Conservation (phyloP, 1,139 yeast species). For the Hyphopichia buzzinii region DNA sequence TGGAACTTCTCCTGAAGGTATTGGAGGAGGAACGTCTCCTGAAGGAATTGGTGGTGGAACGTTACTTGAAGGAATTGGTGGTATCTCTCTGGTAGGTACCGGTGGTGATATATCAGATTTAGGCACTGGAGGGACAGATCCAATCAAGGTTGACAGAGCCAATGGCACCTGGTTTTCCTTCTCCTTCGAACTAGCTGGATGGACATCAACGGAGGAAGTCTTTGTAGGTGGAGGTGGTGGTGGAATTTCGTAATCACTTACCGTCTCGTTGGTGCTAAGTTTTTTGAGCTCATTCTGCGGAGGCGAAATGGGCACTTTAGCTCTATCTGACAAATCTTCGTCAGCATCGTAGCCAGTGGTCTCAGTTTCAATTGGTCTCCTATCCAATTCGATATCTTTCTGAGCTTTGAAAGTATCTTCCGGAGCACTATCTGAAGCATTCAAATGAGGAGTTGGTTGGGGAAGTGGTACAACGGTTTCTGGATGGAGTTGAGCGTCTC, state of each 20-base stretch:
- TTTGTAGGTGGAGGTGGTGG: slow-evolving; percentile 15
- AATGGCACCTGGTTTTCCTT: not conserved
- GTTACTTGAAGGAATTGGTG: slow-evolving; percentile 13
- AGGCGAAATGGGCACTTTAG: slow-evolving; percentile 10
- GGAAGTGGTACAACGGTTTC: slow-evolving; percentile 11
- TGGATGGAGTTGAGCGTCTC: slow-evolving; percentile 11
- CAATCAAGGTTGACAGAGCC: slow-evolving; percentile 1
- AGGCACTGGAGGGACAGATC: too few relatives aligned
- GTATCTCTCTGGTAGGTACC: slow-evolving; percentile 12
- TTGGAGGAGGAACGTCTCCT: slow-evolving; percentile 12
- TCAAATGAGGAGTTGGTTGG: slow-evolving; percentile 8
- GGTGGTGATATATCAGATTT: too few relatives aligned
- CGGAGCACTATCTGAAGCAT: slow-evolving; percentile 17
- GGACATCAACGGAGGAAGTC: slow-evolving; percentile 7
- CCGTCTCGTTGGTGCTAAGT: slow-evolving; percentile 3
- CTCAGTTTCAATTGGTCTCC: slow-evolving; percentile 23
- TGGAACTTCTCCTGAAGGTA: slow-evolving; percentile 9
- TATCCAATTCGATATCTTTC: slow-evolving; percentile 10
- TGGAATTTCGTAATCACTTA: slow-evolving; percentile 8
- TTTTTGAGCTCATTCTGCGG: slow-evolving; percentile 5
- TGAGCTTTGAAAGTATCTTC: slow-evolving; percentile 9
- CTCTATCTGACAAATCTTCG: slow-evolving; percentile 39
- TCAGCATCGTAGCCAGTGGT: slow-evolving; percentile 47
- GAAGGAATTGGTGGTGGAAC: slow-evolving; percentile 7
- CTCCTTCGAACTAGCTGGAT: too few relatives aligned